Percentiles rank a stretch among this genome's conserved stretches.
Conservation (phyloP, 2,329 filamentous ascomycete genomes). For the Colletotrichum nymphaeae region DNA sequence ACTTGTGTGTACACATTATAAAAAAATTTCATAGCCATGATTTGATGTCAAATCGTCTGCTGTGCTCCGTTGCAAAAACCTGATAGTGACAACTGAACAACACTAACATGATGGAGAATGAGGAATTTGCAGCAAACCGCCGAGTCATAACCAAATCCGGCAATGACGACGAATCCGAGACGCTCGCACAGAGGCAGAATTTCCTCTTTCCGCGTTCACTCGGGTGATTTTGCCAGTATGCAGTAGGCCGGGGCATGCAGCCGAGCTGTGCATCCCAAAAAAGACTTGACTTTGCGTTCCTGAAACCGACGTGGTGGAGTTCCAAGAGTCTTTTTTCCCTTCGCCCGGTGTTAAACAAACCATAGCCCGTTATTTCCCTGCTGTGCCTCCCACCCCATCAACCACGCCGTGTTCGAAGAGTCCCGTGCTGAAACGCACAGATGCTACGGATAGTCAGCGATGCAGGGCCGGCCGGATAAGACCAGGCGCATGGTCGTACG, state of each 20-base stretch:
- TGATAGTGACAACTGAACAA: not conserved
- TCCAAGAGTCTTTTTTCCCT: not conserved
- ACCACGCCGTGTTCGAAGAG: not conserved
- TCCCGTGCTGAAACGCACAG: constrained; percentile 29
- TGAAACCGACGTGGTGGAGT: constrained; percentile 30
- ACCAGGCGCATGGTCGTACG: not conserved
- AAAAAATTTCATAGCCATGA: constrained; percentile 17
- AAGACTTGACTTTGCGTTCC: not conserved
- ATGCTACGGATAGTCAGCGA: constrained; percentile 2
- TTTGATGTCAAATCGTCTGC: constrained; percentile 9
- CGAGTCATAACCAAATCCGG: not conserved
- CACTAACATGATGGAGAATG: not conserved
- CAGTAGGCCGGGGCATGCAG: not conserved
- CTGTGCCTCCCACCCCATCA: not conserved
- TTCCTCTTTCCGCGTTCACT: not conserved
- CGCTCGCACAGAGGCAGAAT: not conserved
- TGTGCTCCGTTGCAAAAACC: not conserved
- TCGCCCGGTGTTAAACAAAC: not conserved
- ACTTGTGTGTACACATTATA: constrained; percentile 17
- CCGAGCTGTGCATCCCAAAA: not conserved
- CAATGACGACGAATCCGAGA: not conserved
- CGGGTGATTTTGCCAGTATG: not conserved
- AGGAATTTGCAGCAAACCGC: not conserved
- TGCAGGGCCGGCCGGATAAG: not conserved
- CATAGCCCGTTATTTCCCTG: not conserved